Evolutionary conservation across 345 rosid genomes (phyloP), one percentile per base, ranked within the genome.

Genomic region (Combretum micranthum): DNA sequence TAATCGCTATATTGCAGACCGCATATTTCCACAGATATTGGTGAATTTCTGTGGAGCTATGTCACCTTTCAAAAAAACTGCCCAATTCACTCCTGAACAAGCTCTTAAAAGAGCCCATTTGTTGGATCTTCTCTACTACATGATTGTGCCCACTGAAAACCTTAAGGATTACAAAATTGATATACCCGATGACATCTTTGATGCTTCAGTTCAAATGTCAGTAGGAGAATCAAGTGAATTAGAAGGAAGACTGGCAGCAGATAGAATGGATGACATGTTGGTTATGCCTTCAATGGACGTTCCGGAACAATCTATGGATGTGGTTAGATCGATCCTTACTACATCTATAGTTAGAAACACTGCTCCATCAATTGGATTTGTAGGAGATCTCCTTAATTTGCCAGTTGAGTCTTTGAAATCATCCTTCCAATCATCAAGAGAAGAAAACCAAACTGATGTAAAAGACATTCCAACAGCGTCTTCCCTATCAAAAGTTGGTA

Each of bases 81-180:
- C 5, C 32, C 3, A 25, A 22, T 52, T 63, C 74, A 20, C 71
- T 73, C 81, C 60, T 83, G 18, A 53, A 26, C 7, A 84, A 83
- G 52, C 25, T 88, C 26, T 66, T 73, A 51, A 75, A 62, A 49
- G 88, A 85, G 63, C 63, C n/a, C n/a, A n/a, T n/a, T n/a, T n/a
- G n/a, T n/a, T n/a, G n/a, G n/a, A n/a, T n/a, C 83, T 18, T 77
- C 76, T 15, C 96, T 86, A 13, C 85, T 85, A 58, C 63, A 57
- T 59, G 62, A 12, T 22, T 61, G 37, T 61, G 64, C 4, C 64
- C 52, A 42, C 45, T 60, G 43, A 60, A 61, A 10, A 56, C 74
- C 26, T 75, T 66, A 4, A 75, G 66, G 2, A 63, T 32, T 16
- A 56, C 75, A 3, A 93, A 78, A 55, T 69, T 85, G 62, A 64